Conservation (phyloP, 371 early-diverging fungal genomes). For the Phascolomyces articulosus region DNA sequence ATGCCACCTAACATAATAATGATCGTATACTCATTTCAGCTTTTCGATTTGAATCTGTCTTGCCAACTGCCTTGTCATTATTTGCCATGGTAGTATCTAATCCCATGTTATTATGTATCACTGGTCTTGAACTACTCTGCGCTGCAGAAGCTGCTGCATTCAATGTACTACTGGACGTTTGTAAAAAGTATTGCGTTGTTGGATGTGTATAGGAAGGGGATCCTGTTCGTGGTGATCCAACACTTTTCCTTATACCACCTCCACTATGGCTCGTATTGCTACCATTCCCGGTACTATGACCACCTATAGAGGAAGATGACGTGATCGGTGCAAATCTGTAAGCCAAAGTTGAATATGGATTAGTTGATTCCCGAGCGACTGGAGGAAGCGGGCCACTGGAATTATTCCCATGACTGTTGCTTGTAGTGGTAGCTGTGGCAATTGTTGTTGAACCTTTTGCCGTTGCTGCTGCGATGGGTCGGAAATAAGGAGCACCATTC, state of each 20-base stretch:
- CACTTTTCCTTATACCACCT: neutral
- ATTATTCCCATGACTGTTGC: neutral
- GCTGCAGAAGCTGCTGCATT: slow-evolving; percentile 33
- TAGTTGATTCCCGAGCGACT: slow-evolving; percentile 11
- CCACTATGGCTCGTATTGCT: too few relatives aligned
- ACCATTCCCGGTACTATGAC: neutral
- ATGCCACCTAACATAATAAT: slow-evolving; percentile 11
- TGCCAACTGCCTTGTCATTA: slow-evolving; percentile 25
- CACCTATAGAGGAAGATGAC: neutral
- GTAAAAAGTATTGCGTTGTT: slow-evolving; percentile 29
- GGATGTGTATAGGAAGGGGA: slow-evolving; percentile 31
- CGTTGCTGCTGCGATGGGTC: neutral
- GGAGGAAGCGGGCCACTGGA: neutral
- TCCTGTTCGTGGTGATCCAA: slow-evolving; percentile 15
- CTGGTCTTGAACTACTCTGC: slow-evolving; percentile 17
- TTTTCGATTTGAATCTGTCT: slow-evolving; percentile 24
- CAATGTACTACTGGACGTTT: slow-evolving; percentile 32
- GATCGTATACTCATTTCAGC: slow-evolving; percentile 29
- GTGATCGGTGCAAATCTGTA: slow-evolving; percentile 25
- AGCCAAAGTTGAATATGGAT: slow-evolving; percentile 20
- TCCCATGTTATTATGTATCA: neutral
- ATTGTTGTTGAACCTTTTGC: neutral
- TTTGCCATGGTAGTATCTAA: slow-evolving; percentile 12
- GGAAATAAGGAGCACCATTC: neutral
- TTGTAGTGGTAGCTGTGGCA: neutral